A percentile compares a stretch with the other conserved stretches of the same genome.
Conservation (phyloP, 2,329 filamentous ascomycete species). For the Alternaria panax region DNA sequence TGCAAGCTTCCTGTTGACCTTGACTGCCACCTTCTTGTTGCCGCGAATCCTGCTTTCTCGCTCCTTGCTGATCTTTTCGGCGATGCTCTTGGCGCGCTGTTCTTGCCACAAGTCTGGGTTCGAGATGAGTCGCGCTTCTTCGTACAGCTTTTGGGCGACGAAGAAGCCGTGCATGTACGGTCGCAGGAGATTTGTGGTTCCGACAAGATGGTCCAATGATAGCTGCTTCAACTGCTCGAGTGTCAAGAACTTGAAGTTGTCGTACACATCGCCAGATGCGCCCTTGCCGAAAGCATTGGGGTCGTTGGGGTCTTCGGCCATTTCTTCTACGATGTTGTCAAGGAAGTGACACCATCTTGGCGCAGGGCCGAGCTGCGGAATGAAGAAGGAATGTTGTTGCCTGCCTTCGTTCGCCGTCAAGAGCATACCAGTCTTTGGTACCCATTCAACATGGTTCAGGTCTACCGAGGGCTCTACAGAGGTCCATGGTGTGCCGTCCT, state of each 20-base stretch:
- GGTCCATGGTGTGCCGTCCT: constrained; percentile 87
- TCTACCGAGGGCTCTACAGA: constrained; percentile 95
- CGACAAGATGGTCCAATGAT: constrained; percentile 86
- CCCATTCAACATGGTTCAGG: constrained; percentile 93
- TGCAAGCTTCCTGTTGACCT: constrained; percentile 84
- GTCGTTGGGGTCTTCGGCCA: constrained; percentile 81
- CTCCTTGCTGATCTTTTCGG: constrained; percentile 96
- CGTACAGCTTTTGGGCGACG: constrained; percentile 92
- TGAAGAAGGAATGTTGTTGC: constrained; percentile 93
- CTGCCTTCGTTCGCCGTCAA: constrained; percentile 96
- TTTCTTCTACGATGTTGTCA: constrained; percentile 97
- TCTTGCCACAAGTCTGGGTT: constrained; percentile 96
- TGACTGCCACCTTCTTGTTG: constrained; percentile 86
- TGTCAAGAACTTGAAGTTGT: constrained; percentile 99
- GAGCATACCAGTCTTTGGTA: constrained; percentile 91
- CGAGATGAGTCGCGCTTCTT: constrained; percentile 89
- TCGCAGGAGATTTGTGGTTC: constrained; percentile 85
- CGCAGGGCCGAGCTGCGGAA: constrained; percentile 90
- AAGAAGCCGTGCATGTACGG: constrained; percentile 99
- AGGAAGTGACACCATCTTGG: constrained; percentile 97
- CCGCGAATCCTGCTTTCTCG: constrained; percentile 93
- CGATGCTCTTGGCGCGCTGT: constrained; percentile 86
- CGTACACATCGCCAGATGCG: constrained; percentile 81
- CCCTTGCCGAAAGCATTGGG: constrained; percentile 63
- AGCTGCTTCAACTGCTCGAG: constrained; percentile 83